These are phyloP conservation scores for Macrocybe gigantea DNA, from an alignment of 768 basidiomycete species.

Conservation along the genomic window DNA sequence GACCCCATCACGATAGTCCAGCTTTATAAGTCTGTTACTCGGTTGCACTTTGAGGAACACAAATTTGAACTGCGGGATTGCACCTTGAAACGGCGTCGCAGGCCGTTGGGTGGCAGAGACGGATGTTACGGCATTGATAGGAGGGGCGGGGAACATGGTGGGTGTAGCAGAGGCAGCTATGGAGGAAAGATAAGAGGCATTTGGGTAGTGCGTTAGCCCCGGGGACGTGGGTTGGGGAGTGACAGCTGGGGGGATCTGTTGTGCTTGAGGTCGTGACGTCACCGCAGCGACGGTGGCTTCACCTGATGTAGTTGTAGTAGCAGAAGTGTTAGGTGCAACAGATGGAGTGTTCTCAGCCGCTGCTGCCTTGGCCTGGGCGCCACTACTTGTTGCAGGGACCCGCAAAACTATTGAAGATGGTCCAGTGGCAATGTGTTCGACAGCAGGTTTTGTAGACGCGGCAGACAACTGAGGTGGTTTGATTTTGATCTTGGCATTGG, in stretches of 20 bases:
- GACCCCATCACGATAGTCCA: constrained; percentile 69
- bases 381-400: constrained; percentile 23
- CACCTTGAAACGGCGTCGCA: constrained; percentile 26
- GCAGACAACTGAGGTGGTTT: constrained; percentile 49
- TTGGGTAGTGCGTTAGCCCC: constrained; percentile 47
- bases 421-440: constrained; percentile 9
- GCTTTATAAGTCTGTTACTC: constrained; percentile 44
- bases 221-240: constrained; percentile 21
- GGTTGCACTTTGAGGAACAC: constrained; percentile 56
- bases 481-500: constrained; percentile 64
- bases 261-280: constrained; percentile 10
- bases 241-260: constrained; percentile 10
- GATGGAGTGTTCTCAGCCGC: too few relatives aligned
- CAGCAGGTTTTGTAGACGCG: constrained; percentile 14
- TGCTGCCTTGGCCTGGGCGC: neutral
- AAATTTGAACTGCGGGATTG: constrained; percentile 43
- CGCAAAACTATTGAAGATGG: constrained; percentile 26
- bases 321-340: neutral
- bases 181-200: constrained; percentile 43
- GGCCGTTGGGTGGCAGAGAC: constrained; percentile 32
- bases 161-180: constrained; percentile 14
- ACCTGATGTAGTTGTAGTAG: neutral
- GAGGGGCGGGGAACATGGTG: constrained; percentile 16
- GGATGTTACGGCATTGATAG: constrained; percentile 16
- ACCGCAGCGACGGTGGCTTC: neutral